Base-by-base conservation (phyloP, 805 yeast species). In the Soucietia sequanensis region DNA sequence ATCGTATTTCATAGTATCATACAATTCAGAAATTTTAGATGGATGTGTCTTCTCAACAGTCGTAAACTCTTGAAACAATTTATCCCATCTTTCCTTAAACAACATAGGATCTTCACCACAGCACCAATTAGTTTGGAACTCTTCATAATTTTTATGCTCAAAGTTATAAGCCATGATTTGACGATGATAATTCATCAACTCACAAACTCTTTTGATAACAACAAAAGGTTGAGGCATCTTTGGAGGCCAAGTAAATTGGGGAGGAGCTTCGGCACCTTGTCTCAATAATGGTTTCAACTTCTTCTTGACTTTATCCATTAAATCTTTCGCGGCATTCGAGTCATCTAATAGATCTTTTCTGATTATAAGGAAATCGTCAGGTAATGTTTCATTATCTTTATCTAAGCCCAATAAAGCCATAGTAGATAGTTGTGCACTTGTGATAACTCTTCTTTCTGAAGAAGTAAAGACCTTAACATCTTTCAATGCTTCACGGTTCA, bases 171-270 rank as follows among this genome's bases (percentile, higher is more conserved):
- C 82, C 95, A 93, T 80, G 34, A 93, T 78, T 47, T 72, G 76
- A 25, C 80, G 80, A 57, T 93, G 97, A 61, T 84, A 89, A 58
- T 81, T 88, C 98, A 93, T 91, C 52, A 93, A 70, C 51, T 89
- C 96, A 27, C 93, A 95, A 18, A 93, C 99, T 43, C 96, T 72
- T 54, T 88, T 86, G 49, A 95, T 86, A 11, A 93, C 99, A 31
- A 81, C 78, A 54, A 88, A 91, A 2, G 99, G 99, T 55, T 93
- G 95, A 0, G 99, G 98, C 86, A 93, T 89, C 56, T 88, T 88
- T 13, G 93, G 86, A 1, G 99, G 99, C 99, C 99, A 93, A 0
- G 99, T 86, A 60, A 93, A 93, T 54, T 93, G 96, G 0, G 95
- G 85, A 12, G 99, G 98, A 0, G 98, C 96, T 49, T 88, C 95